These are phyloP conservation scores for Yamadazyma laniorum DNA, from an alignment of 805 yeast genomes.

Conservation along the genomic window DNA sequence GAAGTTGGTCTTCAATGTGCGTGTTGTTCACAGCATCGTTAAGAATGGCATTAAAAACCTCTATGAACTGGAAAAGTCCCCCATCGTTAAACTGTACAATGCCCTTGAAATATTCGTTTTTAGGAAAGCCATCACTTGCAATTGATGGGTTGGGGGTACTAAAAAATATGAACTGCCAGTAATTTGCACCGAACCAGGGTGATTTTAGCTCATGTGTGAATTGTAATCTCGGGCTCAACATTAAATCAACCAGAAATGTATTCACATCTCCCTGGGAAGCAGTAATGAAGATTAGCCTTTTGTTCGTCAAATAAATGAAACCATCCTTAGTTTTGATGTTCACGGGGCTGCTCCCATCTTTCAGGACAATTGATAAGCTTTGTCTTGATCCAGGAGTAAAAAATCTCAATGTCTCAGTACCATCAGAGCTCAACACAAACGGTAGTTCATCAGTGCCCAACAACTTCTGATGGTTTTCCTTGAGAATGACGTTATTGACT, in stretches of 20 bases:
- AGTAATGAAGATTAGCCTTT: conserved; percentile 39
- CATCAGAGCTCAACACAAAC: conserved; percentile 20
- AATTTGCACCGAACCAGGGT: conserved; percentile 57
- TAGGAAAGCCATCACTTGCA: conserved; percentile 41
- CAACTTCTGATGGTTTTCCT: conserved; percentile 10
- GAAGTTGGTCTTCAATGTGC: conserved; percentile 46
- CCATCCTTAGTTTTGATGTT: conserved; percentile 39
- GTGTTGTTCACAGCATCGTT: conserved; percentile 36
- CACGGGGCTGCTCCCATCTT: conserved; percentile 11
- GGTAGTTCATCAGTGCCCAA: conserved; percentile 14
- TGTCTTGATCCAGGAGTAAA: conserved; percentile 24
- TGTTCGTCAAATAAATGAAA: conserved; percentile 39
- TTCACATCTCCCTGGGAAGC: conserved; percentile 42
- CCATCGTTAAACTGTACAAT: conserved; percentile 45
- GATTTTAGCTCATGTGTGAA: conserved; percentile 41
- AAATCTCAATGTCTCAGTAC: conserved; percentile 16
- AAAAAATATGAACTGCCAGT: conserved; percentile 44
- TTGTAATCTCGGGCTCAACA: conserved; percentile 24
- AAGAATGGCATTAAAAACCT: conserved; percentile 29
- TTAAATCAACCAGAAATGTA: conserved; percentile 38
- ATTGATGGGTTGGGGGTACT: conserved; percentile 30
- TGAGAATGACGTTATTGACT: conserved; percentile 23
- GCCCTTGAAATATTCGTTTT: conserved; percentile 36
- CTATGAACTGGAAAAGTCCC: conserved; percentile 44
- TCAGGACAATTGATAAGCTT: conserved; percentile 23